A percentile compares a stretch with the other conserved stretches of the same genome.
Conservation (phyloP, 495 filamentous ascomycete genomes). For the Aspergillus olivimuriae region DNA sequence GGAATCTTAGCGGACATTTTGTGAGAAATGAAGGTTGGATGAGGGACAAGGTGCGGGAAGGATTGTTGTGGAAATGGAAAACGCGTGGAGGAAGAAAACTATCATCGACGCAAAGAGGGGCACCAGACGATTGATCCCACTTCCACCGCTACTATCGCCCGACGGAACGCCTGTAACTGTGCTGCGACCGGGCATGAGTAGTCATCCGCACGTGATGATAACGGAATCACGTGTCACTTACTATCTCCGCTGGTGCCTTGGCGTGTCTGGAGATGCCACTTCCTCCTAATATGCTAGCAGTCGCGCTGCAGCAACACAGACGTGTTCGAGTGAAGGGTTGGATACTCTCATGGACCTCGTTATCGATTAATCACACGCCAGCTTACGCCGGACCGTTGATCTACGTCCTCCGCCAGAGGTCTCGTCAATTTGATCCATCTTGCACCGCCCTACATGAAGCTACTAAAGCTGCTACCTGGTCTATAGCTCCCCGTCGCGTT, state of each 20-base stretch:
- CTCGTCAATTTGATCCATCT: too few species aligned
- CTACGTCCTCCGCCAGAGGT: too few species aligned
- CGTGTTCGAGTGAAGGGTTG: too few species aligned
- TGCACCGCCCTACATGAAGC: conserved; percentile 16
- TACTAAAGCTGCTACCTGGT: conserved; percentile 10
- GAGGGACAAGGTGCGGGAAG: background rate
- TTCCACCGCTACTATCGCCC: too few species aligned
- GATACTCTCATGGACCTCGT: too few species aligned
- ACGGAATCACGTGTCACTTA: conserved; percentile 30
- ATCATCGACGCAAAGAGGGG: conserved; percentile 20
- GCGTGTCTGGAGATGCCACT: conserved; percentile 35
- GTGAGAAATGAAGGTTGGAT: background rate
- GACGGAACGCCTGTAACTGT: too few species aligned
- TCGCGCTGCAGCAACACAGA: background rate
- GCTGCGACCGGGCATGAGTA: conserved; percentile 1
- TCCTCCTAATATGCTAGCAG: conserved; percentile 10
- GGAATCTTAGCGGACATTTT: conserved; percentile 80
- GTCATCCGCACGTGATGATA: conserved; percentile 19
- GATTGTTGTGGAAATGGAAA: conserved; percentile 3
- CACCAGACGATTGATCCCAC: conserved; percentile 13
- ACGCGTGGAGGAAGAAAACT: conserved; percentile 19
- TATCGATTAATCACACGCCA: too few species aligned
- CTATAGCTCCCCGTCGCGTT: conserved; percentile 4
- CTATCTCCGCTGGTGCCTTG: conserved; percentile 28
- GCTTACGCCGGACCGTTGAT: too few species aligned